These are phyloP conservation scores for Ochetophila trinervis DNA, from an alignment of 306 rosid species.

Conservation along the genomic window DNA sequence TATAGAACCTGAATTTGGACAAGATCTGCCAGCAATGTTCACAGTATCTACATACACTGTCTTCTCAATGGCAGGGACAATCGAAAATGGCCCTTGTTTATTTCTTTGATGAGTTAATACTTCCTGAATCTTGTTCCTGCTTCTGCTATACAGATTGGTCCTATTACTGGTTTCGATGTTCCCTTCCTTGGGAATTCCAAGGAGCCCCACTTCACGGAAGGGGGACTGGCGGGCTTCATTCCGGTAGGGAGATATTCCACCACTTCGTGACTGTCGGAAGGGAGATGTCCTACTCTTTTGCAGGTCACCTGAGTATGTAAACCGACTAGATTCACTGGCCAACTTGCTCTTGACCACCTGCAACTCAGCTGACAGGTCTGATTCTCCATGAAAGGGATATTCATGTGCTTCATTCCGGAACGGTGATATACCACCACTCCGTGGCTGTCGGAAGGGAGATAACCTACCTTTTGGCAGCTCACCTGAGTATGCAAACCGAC, in stretches of 20 bases:
- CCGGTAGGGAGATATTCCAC: slow-evolving; percentile 66
- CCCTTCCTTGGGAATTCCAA: slow-evolving; percentile 48
- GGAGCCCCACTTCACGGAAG: slow-evolving; percentile 41
- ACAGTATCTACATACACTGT: slow-evolving; percentile 71
- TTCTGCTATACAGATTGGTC: slow-evolving; percentile 29
- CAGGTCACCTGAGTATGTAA: slow-evolving; percentile 55
- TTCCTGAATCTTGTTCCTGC: slow-evolving; percentile 37
- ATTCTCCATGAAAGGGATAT: slow-evolving; percentile 45
- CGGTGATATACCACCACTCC: slow-evolving; percentile 66
- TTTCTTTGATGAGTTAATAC: slow-evolving; percentile 28
- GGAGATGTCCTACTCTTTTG: slow-evolving; percentile 60
- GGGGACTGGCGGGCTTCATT: slow-evolving; percentile 54
- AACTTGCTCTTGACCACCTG: slow-evolving; percentile 43
- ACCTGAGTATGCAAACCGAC: slow-evolving; percentile 47
- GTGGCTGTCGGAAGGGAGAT: slow-evolving; percentile 69
- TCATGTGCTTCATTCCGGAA: slow-evolving; percentile 46
- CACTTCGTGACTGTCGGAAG: slow-evolving; percentile 56
- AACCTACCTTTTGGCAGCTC: slow-evolving; percentile 52
- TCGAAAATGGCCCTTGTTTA: slow-evolving; percentile 38
- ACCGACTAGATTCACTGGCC: slow-evolving; percentile 44
- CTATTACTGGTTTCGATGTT: slow-evolving; percentile 32
- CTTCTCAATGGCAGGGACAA: slow-evolving; percentile 57
- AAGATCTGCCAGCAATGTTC: slow-evolving; percentile 35
- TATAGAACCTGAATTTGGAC: slow-evolving; percentile 33
- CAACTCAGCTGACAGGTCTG: slow-evolving; percentile 34